A percentile compares a stretch with the other conserved stretches of the same genome.
These are phyloP conservation scores for Intubia oerlemansii DNA, from an alignment of 2,329 filamentous ascomycete genomes.

Conservation along the genomic window DNA sequence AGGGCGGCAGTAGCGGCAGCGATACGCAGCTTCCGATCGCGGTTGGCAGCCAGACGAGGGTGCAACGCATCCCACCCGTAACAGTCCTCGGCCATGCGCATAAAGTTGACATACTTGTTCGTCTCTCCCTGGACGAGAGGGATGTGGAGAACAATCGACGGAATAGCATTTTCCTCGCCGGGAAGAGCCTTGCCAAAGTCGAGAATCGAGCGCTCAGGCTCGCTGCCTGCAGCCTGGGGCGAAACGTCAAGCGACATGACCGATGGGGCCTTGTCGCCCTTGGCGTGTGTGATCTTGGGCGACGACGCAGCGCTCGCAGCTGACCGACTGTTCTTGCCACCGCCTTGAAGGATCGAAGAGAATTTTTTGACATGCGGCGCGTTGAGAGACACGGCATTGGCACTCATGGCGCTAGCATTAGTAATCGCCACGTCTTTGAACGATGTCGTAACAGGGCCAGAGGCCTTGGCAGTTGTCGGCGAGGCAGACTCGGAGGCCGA, in stretches of 20 bases:
- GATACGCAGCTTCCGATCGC: slow-evolving; percentile 70
- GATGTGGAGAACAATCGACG: slow-evolving; percentile 68
- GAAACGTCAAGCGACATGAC: slow-evolving; percentile 11
- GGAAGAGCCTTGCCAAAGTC: slow-evolving; percentile 38
- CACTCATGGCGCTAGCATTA: slow-evolving; percentile 3
- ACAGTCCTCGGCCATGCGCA: slow-evolving; percentile 75
- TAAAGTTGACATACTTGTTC: slow-evolving; percentile 90
- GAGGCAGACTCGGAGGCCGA: slow-evolving; percentile 2
- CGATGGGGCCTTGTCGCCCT: slow-evolving; percentile 16
- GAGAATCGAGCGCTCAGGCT: slow-evolving; percentile 31
- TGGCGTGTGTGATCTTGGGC: slow-evolving; percentile 26
- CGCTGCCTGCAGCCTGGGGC: slow-evolving; percentile 13
- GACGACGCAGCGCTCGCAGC: slow-evolving; percentile 18
- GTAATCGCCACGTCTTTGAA: slow-evolving; percentile 10
- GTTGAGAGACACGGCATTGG: slow-evolving; percentile 1
- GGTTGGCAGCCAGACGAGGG: slow-evolving; percentile 71
- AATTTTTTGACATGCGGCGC: slow-evolving; percentile 19
- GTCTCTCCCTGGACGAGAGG: slow-evolving; percentile 51
- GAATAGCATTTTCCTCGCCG: slow-evolving; percentile 37
- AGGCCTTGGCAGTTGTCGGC: slow-evolving; percentile 3
- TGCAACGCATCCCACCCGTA: slow-evolving; percentile 92
- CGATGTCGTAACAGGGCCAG: slow-evolving; percentile 9
- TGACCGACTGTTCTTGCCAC: slow-evolving; percentile 16
- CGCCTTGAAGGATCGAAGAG: slow-evolving; percentile 18
- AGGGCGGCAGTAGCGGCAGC: slow-evolving; percentile 73